Percentiles rank a stretch among this genome's conserved stretches.
Evolutionary conservation across 768 basidiomycete species (phyloP).

Genomic region (Hirschioporus abietinus): DNA sequence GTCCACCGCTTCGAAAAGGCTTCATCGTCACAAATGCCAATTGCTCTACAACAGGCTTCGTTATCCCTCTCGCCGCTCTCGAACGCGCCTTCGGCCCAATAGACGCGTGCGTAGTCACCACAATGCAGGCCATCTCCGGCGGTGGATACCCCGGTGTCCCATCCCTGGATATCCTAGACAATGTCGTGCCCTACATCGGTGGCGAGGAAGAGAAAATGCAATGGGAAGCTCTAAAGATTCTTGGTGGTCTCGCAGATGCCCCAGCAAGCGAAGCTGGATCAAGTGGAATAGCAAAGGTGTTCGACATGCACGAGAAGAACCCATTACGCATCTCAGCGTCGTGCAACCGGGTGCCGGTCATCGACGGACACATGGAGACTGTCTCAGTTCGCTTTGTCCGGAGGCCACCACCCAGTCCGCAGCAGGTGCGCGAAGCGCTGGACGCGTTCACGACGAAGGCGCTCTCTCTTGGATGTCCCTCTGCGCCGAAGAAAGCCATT

Average conservation of each 20-base stretch:
- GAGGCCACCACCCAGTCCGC: slow-evolving; percentile 77
- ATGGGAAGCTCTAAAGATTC: slow-evolving; percentile 97
- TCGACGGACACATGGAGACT: slow-evolving; percentile 92
- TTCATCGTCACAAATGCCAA: slow-evolving; percentile 99
- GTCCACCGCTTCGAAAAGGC: slow-evolving; percentile 67
- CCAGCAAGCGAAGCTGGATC: slow-evolving; percentile 28
- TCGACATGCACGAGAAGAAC: slow-evolving; percentile 79
- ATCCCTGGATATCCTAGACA: slow-evolving; percentile 88
- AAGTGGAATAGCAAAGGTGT: slow-evolving; percentile 35
- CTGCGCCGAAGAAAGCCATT: slow-evolving; percentile 78
- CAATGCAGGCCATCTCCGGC: slow-evolving; percentile 96
- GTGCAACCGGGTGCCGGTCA: slow-evolving; percentile 92
- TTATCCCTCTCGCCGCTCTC: slow-evolving; percentile 86
- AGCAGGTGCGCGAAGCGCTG: slow-evolving; percentile 83
- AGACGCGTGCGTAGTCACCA: slow-evolving; percentile 86
- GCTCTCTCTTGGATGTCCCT: slow-evolving; percentile 71
- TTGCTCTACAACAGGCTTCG: slow-evolving; percentile 92
- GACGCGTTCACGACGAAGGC: slow-evolving; percentile 69
- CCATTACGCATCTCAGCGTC: slow-evolving; percentile 88
- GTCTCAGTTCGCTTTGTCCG: slow-evolving; percentile 81
- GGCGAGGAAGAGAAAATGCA: slow-evolving; percentile 98
- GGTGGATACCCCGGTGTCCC: slow-evolving; percentile 96
- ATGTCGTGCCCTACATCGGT: slow-evolving; percentile 89
- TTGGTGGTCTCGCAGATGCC: slow-evolving; percentile 68
- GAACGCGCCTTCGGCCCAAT: slow-evolving; percentile 93